Base-by-base conservation (phyloP, 768 basidiomycete species). In the Lyophyllum decastes region DNA sequence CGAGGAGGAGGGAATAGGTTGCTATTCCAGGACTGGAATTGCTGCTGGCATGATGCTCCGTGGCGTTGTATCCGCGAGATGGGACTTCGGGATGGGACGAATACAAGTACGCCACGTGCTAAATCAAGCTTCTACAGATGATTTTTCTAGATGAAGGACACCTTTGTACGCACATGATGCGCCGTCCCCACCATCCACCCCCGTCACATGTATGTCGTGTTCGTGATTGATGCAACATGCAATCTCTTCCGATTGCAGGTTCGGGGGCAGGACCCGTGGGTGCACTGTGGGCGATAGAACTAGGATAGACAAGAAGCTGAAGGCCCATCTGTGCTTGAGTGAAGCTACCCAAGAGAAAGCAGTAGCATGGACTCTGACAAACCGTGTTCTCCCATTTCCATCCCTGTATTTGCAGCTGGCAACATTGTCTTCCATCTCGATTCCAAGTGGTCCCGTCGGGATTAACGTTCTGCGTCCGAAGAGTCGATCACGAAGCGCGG, bases 161-260 rank as follows among this genome's bases (percentile, higher is more conserved):
- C 19, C 40, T 30, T 30, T 30, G 21, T 21, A 33, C 1, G 22
- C 58, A 52, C 61, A 60, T 63, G 60, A 54, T 30, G 41, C 34
- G 38, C 30, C 30, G 10, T 30, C 30, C 10, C 30, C 30, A 30
- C 33, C 8, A 49, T 34, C 27, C 47, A 55, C 43, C 50, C 50
- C 48, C 50, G 54, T 58, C 62, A 51, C 59, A 60, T 52, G 57
- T 26, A 51, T 38, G 43, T 35, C 26, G 47, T 57, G 49, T 51
- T 56, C 54, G 52, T 63, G 62, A 61, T 47, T 40, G 47, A 55
- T 57, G 59, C 40, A 56, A 25, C 59, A 49, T 45, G 17, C 35
- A 38, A 38, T 33, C 35, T 17, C 8, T 38, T 38, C 35, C 21
- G 22, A n/a, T 41, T 41, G 7, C 5, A 41, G 10, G 17, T 41